phyloP scores from a whole-genome alignment of 129 eudicot genomes.

The Artemisia argyi region DNA sequence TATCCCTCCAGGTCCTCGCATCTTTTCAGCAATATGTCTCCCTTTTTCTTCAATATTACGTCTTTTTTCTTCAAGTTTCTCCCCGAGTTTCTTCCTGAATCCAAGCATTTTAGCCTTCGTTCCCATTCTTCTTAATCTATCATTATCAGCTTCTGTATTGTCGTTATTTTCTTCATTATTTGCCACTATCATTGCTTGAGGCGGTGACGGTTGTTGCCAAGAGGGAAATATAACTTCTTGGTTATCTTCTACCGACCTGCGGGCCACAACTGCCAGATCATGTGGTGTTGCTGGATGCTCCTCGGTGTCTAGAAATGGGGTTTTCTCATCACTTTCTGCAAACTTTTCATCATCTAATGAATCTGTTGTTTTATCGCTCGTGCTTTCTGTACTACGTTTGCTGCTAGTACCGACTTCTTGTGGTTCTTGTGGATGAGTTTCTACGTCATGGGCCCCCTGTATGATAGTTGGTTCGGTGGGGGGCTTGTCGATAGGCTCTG shows the following conservation, averaged over 20 bases:
- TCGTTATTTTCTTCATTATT: conserved; percentile 32
- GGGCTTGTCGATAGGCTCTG: not conserved
- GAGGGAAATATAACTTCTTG: conserved; percentile 23
- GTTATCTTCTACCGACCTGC: conserved; percentile 33
- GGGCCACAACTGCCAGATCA: conserved; percentile 3
- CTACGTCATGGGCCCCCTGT: conserved; percentile 19
- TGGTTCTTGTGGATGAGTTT: conserved; percentile 27
- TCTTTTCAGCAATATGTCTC: conserved; percentile 73
- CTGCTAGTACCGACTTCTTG: conserved; percentile 21
- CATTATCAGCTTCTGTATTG: conserved; percentile 44
- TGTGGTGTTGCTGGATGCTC: conserved; percentile 7
- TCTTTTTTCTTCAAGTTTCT: conserved; percentile 78
- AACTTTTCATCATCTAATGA: conserved; percentile 21
- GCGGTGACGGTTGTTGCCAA: conserved; percentile 23
- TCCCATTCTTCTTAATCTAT: conserved; percentile 52
- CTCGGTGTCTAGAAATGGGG: conserved; percentile 42
- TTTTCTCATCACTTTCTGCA: conserved; percentile 35
- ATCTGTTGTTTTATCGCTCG: conserved; percentile 25
- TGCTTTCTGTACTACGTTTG: conserved; percentile 27
- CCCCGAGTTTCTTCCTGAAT: conserved; percentile 79
- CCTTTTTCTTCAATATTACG: conserved; percentile 73
- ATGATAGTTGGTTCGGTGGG: not conserved
- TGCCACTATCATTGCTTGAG: conserved; percentile 29
- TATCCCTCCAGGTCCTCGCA: conserved; percentile 47
- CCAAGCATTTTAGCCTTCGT: conserved; percentile 74